A percentile compares a stretch with the other conserved stretches of the same genome.
Conservation (phyloP, 495 filamentous ascomycete species). For the Neurospora sp. region DNA sequence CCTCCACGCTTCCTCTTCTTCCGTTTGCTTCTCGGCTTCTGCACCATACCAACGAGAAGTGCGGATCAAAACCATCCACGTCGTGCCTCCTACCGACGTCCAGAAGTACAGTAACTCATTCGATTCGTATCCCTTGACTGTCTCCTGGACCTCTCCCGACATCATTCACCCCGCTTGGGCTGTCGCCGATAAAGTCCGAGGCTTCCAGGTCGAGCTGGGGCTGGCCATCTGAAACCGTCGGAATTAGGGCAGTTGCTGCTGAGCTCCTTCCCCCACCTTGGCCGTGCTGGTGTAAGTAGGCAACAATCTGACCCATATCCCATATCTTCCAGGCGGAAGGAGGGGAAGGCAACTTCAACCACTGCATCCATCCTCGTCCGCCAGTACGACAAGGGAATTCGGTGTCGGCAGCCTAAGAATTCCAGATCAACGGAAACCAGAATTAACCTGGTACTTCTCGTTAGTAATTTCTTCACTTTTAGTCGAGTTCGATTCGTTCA, state of each 20-base stretch:
- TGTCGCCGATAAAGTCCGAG: background rate
- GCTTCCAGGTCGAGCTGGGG: background rate
- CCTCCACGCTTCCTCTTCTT: background rate
- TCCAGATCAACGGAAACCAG: background rate
- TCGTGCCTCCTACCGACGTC: background rate
- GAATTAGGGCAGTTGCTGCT: background rate
- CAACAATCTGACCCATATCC: background rate
- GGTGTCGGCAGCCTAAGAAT: background rate
- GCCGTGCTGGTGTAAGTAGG: background rate
- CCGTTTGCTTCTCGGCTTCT: background rate
- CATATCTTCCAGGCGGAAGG: background rate
- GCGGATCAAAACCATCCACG: background rate
- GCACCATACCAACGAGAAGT: background rate
- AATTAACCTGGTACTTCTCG: background rate
- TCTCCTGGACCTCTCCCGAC: background rate
- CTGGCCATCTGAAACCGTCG: background rate
- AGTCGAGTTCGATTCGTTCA: background rate
- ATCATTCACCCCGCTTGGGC: background rate
- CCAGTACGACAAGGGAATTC: background rate
- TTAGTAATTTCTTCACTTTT: background rate
- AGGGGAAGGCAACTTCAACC: background rate
- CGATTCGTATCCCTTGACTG: background rate
- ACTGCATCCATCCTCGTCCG: background rate
- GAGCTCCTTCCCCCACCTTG: background rate
- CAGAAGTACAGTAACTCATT: background rate